Conservation (phyloP, 345 rosid species). For the Lepidium aucheri region DNA sequence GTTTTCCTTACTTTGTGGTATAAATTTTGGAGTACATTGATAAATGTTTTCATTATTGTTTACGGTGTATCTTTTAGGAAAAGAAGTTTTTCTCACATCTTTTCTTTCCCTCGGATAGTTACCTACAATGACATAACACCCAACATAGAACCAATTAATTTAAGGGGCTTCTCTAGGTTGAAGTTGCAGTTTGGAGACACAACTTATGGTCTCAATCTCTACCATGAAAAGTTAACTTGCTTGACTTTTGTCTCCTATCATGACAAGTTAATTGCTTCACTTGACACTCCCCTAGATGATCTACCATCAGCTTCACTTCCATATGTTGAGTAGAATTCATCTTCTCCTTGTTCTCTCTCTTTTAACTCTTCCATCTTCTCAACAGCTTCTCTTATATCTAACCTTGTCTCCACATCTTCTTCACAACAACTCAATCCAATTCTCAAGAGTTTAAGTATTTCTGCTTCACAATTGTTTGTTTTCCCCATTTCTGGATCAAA, state of each 20-base stretch:
- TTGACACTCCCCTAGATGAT: conserved; percentile 21
- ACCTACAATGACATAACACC: not conserved
- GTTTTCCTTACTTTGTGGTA: not conserved
- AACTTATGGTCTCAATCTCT: not conserved
- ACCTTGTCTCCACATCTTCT: conserved; percentile 64
- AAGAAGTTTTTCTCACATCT: not conserved
- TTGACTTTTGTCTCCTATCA: not conserved
- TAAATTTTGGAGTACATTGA: not conserved
- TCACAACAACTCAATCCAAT: conserved; percentile 66
- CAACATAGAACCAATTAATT: not conserved
- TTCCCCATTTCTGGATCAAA: conserved; percentile 53
- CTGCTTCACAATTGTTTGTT: conserved; percentile 26
- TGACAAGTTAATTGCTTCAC: conserved; percentile 13
- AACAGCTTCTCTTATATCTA: conserved; percentile 57
- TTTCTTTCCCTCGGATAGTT: not conserved
- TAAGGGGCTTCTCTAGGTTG: not conserved
- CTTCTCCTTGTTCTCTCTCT: conserved; percentile 39
- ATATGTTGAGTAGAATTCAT: conserved; percentile 45
- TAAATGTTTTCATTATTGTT: not conserved
- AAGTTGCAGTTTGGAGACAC: not conserved
- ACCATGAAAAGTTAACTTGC: not conserved
- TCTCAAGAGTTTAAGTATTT: conserved; percentile 49
- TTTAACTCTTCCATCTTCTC: conserved; percentile 59
- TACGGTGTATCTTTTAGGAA: not conserved
- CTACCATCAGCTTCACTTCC: conserved; percentile 44